These are phyloP conservation scores for Flaveria sonorensis DNA, from an alignment of 129 eudicot genomes.

Conservation along the genomic window DNA sequence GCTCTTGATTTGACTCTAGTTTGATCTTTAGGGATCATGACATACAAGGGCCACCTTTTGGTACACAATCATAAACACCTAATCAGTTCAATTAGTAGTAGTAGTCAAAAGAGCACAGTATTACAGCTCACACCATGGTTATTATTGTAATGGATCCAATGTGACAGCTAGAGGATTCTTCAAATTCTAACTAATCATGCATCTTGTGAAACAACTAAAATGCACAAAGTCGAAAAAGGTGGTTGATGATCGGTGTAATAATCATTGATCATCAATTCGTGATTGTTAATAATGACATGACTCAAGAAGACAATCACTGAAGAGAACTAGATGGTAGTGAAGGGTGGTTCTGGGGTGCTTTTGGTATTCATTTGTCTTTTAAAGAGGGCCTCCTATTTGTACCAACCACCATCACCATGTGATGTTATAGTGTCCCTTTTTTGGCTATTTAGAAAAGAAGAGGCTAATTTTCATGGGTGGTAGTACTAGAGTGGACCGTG, in stretches of 20 bases:
- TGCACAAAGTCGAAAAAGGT: conserved; percentile 5
- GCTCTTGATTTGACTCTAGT: not conserved
- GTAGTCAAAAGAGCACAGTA: conserved; percentile 11
- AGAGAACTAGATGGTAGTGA: conserved; percentile 12
- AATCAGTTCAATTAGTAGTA: not conserved
- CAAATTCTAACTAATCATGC: conserved; percentile 28
- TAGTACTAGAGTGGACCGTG: not conserved
- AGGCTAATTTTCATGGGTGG: not conserved
- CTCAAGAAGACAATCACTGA: conserved; percentile 19
- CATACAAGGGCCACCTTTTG: conserved; percentile 7
- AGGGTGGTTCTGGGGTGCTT: not conserved
- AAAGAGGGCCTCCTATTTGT: not conserved
- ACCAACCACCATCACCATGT: conserved; percentile 14
- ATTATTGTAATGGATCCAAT: conserved; percentile 31
- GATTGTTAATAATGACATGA: not conserved
- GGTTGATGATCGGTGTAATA: conserved; percentile 6
- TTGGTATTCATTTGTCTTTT: conserved; percentile 3
- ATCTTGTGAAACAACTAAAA: conserved; percentile 23
- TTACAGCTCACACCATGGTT: conserved; percentile 23
- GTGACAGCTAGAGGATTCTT: conserved; percentile 24
- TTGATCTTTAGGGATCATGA: not conserved
- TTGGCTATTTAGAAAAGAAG: not conserved
- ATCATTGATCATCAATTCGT: conserved; percentile 6
- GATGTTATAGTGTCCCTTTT: not conserved
- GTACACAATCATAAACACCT: conserved; percentile 16